Evolutionary conservation across 768 basidiomycete species (phyloP).

Genomic region (Suillus decipiens): DNA sequence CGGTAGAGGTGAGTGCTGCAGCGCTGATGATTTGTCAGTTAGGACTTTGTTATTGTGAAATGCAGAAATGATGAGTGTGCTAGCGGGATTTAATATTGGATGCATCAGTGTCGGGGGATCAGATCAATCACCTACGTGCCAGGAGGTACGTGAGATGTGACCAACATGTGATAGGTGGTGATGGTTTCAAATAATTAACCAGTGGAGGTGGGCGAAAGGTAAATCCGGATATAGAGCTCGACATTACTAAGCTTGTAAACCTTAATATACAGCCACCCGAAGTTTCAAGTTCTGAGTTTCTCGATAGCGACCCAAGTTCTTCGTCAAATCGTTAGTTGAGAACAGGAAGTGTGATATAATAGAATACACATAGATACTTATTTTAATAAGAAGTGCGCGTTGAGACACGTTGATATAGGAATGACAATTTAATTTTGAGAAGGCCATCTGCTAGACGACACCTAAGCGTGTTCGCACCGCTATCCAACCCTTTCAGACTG

Average conservation of each 20-base stretch:
- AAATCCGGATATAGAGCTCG: background rate
- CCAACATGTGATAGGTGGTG: too few relatives aligned
- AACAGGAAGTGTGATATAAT: background rate
- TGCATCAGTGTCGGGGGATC: too few relatives aligned
- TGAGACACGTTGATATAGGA: background rate
- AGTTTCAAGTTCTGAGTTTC: background rate
- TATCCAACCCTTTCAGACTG: background rate
- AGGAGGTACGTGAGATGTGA: too few relatives aligned
- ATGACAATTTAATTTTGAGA: too few relatives aligned
- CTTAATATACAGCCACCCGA: background rate
- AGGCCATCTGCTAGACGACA: too few relatives aligned
- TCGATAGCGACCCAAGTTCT: background rate
- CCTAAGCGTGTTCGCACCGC: background rate
- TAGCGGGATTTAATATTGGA: too few relatives aligned
- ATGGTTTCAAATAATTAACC: too few relatives aligned
- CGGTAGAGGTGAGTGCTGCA: too few relatives aligned
- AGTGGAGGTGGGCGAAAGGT: background rate
- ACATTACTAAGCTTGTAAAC: background rate
- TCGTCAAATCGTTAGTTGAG: background rate
- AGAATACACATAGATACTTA: background rate
- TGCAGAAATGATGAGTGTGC: too few relatives aligned
- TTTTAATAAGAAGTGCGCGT: background rate
- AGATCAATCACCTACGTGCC: too few relatives aligned
- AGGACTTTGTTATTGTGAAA: too few relatives aligned
- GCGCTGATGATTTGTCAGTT: too few relatives aligned